Conservation (phyloP, 2,329 filamentous ascomycete species). For the Aspergillus fumigatus region DNA sequence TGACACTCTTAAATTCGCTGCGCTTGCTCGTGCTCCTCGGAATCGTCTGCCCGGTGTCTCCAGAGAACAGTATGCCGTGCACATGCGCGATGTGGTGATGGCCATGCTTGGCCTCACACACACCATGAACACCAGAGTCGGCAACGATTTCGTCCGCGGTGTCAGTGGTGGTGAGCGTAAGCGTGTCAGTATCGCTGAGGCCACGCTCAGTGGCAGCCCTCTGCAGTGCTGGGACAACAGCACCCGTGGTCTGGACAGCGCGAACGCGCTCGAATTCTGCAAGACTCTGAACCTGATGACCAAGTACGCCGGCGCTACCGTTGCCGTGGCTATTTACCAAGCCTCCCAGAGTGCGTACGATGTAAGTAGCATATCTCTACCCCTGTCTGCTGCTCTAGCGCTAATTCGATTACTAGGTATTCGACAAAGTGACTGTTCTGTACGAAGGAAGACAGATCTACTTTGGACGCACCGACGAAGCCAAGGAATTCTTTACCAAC, state of each 20-base stretch:
- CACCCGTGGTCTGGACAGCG: slow-evolving; percentile 50
- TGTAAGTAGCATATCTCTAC: slow-evolving; percentile 23
- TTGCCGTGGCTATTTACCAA: slow-evolving; percentile 56
- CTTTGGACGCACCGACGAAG: slow-evolving; percentile 60
- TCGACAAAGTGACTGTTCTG: slow-evolving; percentile 68
- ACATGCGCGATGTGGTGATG: slow-evolving; percentile 45
- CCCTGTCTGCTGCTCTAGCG: neutral
- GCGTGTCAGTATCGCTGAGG: slow-evolving; percentile 58
- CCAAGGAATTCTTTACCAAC: slow-evolving; percentile 62
- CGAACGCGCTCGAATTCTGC: slow-evolving; percentile 55
- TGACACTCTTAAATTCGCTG: slow-evolving; percentile 74
- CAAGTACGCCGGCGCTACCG: slow-evolving; percentile 47
- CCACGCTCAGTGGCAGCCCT: slow-evolving; percentile 44
- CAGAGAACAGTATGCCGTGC: slow-evolving; percentile 41
- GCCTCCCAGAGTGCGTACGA: slow-evolving; percentile 48
- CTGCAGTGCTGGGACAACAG: slow-evolving; percentile 48
- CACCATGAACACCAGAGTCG: slow-evolving; percentile 47
- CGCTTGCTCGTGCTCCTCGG: slow-evolving; percentile 55
- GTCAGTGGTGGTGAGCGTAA: slow-evolving; percentile 60
- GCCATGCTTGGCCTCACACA: slow-evolving; percentile 45
- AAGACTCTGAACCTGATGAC: slow-evolving; percentile 48
- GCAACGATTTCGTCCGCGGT: slow-evolving; percentile 57
- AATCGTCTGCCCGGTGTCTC: slow-evolving; percentile 37
- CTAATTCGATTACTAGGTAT: slow-evolving; percentile 42
- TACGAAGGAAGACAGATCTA: slow-evolving; percentile 76